Base-by-base conservation (phyloP, 2,329 filamentous ascomycete species). In the Passalora sequoiae region DNA sequence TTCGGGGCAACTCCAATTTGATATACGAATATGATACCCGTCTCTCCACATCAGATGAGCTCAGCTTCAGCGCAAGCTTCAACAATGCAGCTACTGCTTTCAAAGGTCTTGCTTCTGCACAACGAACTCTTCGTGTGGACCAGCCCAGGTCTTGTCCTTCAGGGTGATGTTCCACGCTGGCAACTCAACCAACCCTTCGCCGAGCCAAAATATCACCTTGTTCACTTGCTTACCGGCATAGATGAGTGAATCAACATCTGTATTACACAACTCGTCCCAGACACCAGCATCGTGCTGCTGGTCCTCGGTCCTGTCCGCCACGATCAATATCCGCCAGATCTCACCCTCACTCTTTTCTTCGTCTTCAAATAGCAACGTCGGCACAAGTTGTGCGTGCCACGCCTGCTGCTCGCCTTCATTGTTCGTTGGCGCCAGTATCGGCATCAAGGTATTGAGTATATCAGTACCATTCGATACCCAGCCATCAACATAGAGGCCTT, bases 121-220 rank as follows among this genome's bases (percentile, higher is more conserved):
- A 4, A 47, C 24, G 27, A 50, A 19, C 22, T 37, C 24, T n/a
- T 30, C 21, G n/a, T 19, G 24, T 3, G 13, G 28, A 2, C 37
- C 16, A 30, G 30, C 24, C 30, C 22, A 21, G 4, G 10, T 17
- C 17, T 12, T 10, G 31, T 19, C 21, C 15, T 33, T 47, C 39
- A 60, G 40, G 13, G 33, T 55, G 9, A 57, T 46, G 30, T 52
- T 50, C 52, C 53, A 61, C 3, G 57, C 60, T 8, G 57, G 51
- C 21, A 62, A 37, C 44, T 60, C 55, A 12, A 62, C 38, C 12
- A 43, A 35, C 3, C 46, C 48, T 9, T 43, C 31, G 15, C 54
- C 53, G 21, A 47, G 49, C 55, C 57, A 61, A 27, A 62, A 60
- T 2, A 60, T 47, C 6, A 60, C 32, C 41, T 61, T 57, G 39